Percentiles rank a stretch among this genome's conserved stretches.
These are phyloP conservation scores for Oenanthe javanica DNA, from an alignment of 140 eudicot genomes.

Conservation along the genomic window DNA sequence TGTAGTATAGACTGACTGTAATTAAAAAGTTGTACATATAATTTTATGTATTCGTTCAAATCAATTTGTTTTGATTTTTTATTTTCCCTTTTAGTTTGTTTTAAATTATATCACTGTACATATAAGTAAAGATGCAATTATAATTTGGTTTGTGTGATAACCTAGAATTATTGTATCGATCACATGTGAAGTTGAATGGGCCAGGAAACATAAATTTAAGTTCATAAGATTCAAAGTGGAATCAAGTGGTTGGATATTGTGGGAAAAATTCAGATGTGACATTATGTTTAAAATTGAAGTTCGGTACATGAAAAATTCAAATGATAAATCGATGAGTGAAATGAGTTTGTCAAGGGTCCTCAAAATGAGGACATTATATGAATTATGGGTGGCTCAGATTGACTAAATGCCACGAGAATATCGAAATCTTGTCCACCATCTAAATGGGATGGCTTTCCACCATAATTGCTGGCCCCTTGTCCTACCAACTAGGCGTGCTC, in stretches of 20 bases:
- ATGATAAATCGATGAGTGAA: background rate
- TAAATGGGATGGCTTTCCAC: background rate
- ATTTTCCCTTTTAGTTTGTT: background rate
- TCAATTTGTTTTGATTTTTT: too few relatives aligned
- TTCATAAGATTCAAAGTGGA: background rate
- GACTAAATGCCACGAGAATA: slow-evolving; percentile 1
- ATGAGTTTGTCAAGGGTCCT: background rate
- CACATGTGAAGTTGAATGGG: background rate
- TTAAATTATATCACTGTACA: background rate
- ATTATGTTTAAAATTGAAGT: background rate
- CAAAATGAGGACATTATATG: background rate
- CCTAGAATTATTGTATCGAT: background rate
- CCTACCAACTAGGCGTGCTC: background rate
- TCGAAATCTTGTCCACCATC: background rate
- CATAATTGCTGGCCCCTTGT: slow-evolving; percentile 3
- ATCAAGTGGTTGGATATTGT: background rate
- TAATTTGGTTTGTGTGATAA: background rate
- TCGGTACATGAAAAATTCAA: background rate
- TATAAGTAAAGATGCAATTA: background rate
- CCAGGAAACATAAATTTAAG: background rate
- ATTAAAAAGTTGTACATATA: background rate
- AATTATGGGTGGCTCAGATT: background rate
- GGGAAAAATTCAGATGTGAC: background rate
- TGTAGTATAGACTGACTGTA: background rate
- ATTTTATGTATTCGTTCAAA: background rate